These are phyloP conservation scores for Saturnispora quitensis DNA, from an alignment of 805 yeast genomes.

Conservation along the genomic window DNA sequence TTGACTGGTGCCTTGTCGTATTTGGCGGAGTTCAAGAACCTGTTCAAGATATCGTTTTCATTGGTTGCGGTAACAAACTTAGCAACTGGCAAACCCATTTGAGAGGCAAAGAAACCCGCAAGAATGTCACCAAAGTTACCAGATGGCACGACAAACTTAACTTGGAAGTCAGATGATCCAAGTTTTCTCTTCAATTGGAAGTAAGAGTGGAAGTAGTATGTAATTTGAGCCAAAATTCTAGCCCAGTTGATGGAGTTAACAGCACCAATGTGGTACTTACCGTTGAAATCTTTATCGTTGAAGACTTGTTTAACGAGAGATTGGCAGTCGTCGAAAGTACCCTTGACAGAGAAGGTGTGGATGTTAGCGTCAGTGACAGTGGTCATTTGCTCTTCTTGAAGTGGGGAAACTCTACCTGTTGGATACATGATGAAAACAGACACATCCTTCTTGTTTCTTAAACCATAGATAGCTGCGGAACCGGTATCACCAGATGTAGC, in stretches of 20 bases:
- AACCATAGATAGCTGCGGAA: constrained; percentile 96
- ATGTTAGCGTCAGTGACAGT: constrained; percentile 89
- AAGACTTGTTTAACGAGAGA: constrained; percentile 90
- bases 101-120: constrained; percentile 90
- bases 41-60: constrained; percentile 87
- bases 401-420: constrained; percentile 93
- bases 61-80: constrained; percentile 90
- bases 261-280: constrained; percentile 89
- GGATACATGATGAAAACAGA: constrained; percentile 95
- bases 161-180: constrained; percentile 31
- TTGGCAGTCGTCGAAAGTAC: constrained; percentile 98
- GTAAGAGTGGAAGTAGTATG: constrained; percentile 90
- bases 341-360: constrained; percentile 89
- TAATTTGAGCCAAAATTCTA: constrained; percentile 92
- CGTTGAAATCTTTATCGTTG: constrained; percentile 82
- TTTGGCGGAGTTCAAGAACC: constrained; percentile 80
- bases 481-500: constrained; percentile 99
- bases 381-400: constrained; percentile 98
- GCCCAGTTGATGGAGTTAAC: constrained; percentile 99
- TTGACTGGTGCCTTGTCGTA: constrained; percentile 76
- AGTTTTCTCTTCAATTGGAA: constrained; percentile 50
- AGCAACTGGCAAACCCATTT: constrained; percentile 91
- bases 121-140: constrained; percentile 98
- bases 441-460: constrained; percentile 95
- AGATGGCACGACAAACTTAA: constrained; percentile 89